Evolutionary conservation across 169 alveolate genomes (phyloP).

Genomic region (Besnoitia besnoiti): DNA sequence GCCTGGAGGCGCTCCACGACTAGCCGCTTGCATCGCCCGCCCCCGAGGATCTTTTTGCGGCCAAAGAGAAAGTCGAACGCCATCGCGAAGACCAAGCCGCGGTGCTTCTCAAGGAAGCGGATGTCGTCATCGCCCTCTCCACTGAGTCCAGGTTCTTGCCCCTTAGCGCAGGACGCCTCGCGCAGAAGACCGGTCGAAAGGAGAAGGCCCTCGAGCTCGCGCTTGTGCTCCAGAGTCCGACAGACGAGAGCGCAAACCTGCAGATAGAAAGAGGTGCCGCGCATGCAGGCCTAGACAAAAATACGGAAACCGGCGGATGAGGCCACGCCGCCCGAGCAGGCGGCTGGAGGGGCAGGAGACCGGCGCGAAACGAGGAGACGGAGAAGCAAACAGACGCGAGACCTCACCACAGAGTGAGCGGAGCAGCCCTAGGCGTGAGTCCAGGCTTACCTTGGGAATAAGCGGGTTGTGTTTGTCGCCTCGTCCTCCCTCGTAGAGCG

Average conservation of each 20-base stretch:
- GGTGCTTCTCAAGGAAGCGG: not conserved
- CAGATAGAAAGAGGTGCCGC: not conserved
- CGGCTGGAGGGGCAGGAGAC: not conserved
- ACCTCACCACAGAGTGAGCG: not conserved
- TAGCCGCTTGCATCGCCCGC: not conserved
- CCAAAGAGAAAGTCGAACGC: slow-evolving; percentile 6
- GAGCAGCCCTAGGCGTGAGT: not conserved
- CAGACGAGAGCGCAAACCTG: slow-evolving; percentile 60
- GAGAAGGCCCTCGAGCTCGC: slow-evolving; percentile 43
- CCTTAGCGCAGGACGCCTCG: too few species aligned
- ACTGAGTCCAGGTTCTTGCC: too few species aligned
- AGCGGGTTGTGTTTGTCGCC: slow-evolving; percentile 16
- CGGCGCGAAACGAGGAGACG: not conserved
- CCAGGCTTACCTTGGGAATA: slow-evolving; percentile 14
- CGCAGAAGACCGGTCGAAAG: slow-evolving; percentile 9
- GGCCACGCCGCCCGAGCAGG: not conserved
- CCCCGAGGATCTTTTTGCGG: not conserved
- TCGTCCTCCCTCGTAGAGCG: slow-evolving; percentile 51
- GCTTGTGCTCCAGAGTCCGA: slow-evolving; percentile 40
- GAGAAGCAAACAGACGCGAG: not conserved
- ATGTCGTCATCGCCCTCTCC: too few species aligned
- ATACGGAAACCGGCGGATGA: not conserved
- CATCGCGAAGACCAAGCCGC: not conserved
- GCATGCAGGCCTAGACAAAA: not conserved
- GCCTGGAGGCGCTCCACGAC: not conserved